Base-by-base conservation (phyloP, 169 alveolate species). In the Fabrea salina region DNA sequence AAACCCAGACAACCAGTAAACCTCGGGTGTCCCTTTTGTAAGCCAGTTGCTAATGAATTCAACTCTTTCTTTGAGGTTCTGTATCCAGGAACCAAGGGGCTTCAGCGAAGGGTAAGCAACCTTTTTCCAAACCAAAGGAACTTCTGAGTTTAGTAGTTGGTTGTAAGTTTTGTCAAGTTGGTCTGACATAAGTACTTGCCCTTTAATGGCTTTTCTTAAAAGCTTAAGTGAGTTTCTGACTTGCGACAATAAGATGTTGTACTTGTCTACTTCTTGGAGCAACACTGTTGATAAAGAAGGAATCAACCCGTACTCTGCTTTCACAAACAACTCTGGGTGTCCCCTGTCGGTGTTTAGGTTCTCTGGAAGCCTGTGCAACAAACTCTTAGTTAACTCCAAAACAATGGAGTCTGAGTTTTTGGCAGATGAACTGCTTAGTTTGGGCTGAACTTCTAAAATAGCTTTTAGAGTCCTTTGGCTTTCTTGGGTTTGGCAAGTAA, bases 1-100 rank as follows among this genome's bases (percentile, higher is more conserved):
- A 84, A 94, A 94, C 57, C 92, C 94, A 67, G 88, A 77, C 39
- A 94, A 80, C 95, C 96, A 92, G 86, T 82, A 94, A 37, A 89
- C 78, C 19, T 86, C 76, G 5, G 97, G 97, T 49, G 86, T 86
- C 32, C 96, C 96, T 19, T 89, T 79, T 44, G 90, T 89, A 19
- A 94, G 78, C 96, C 97, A 94, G 5, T 70, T 79, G 59, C 86
- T 81, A 84, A 91, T 90, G 86, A 89, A 91, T 35, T 71, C 84
- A 50, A 94, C 68, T 82, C 95, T 86, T 40, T 82, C 47, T 56
- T 72, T 64, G 30, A 92, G 77, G 71, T 94, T 95, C 57, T 50
- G 61, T 0, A 90, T 86, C 86, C 93, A 94, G 27, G 93, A 82
- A 43, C 91, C 90, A 30, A 94, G 79, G n/a, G 96, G 95, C 74